A percentile compares a stretch with the other conserved stretches of the same genome.
Evolutionary conservation across 208 protist species (phyloP).

Genomic region (Acanthamoeba healyi): DNA sequence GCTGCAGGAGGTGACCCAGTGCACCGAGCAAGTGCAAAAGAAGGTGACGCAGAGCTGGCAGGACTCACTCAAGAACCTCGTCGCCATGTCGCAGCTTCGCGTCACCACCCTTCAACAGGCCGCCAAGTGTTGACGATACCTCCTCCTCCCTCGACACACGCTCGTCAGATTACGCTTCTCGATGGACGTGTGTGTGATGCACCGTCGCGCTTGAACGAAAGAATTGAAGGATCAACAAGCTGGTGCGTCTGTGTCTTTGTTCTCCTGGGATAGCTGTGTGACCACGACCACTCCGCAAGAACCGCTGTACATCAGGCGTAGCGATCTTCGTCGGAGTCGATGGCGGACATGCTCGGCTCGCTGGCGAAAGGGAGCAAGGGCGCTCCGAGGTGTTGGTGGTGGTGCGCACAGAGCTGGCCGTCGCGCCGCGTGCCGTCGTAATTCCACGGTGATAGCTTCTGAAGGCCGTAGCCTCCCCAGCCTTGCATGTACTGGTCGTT

Average conservation of each 20-base stretch:
- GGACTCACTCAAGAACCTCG: neutral
- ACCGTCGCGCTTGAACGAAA: too few relatives aligned
- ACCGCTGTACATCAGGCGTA: too few relatives aligned
- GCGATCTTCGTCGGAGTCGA: too few relatives aligned
- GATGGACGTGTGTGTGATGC: too few relatives aligned
- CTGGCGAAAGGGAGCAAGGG: neutral
- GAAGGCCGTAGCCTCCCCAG: neutral
- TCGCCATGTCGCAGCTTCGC: neutral
- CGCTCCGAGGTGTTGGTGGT: neutral
- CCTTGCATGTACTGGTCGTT: neutral
- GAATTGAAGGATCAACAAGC: too few relatives aligned
- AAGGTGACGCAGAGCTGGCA: slow-evolving; percentile 54
- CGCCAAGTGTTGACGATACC: slow-evolving; percentile 4
- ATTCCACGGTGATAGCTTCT: neutral
- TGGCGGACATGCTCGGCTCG: too few relatives aligned
- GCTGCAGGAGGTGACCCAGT: neutral
- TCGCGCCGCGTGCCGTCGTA: neutral
- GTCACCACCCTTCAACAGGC: neutral
- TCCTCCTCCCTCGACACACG: too few relatives aligned
- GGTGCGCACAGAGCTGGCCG: neutral
- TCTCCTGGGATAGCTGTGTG: too few relatives aligned
- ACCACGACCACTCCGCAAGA: too few relatives aligned
- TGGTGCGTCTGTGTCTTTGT: too few relatives aligned
- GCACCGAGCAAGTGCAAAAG: neutral
- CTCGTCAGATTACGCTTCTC: too few relatives aligned